Evolutionary conservation across 345 rosid genomes (phyloP), one percentile per base, ranked within the genome.

Genomic region (Bruguiera sexangula): DNA sequence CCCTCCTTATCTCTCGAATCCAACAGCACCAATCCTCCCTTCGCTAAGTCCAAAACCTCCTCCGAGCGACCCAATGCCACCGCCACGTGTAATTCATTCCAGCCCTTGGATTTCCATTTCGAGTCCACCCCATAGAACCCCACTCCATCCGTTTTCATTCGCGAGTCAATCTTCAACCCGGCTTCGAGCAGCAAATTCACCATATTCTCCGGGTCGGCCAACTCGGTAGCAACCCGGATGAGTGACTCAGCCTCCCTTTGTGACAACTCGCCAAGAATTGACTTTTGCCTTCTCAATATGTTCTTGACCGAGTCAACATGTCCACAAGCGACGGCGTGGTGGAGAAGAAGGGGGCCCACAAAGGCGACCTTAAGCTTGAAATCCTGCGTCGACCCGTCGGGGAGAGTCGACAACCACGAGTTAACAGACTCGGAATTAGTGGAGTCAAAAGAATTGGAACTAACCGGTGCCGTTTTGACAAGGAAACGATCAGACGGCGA

Each of bases 341-440:
- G 83, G 67, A 87, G 82, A 26, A 87, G 89, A 56, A 81, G 72
- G 0, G 80, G 75, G 0, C 89, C 89, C 3, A 81, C 85, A 19
- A 85, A 87, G 21, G 86, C 84, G 20, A 87, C 88, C 79, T 85
- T 87, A 39, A 85, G 82, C 77, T 82, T 87, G 63, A 87, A 62
- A 61, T 81, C 84, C 69, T 75, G 79, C 21, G 80, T 76, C 5
- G 81, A 39, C 6, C 50, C 69, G 15, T 24, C 69, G 26, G 75
- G 77, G 36, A 71, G 80, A 1, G 80, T 22, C 26, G 79, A 71
- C 29, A 79, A 65, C 75, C 80, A 75, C 19, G 79, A 71, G 78
- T 53, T 70, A 37, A 82, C 6, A 0, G 83, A 80, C 21, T 71
- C 69, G 29, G 66, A 30, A 8, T 48, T 16, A 29, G 34, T 10